Conservation (phyloP, 495 filamentous ascomycete genomes). For the Xylaria castorea region DNA sequence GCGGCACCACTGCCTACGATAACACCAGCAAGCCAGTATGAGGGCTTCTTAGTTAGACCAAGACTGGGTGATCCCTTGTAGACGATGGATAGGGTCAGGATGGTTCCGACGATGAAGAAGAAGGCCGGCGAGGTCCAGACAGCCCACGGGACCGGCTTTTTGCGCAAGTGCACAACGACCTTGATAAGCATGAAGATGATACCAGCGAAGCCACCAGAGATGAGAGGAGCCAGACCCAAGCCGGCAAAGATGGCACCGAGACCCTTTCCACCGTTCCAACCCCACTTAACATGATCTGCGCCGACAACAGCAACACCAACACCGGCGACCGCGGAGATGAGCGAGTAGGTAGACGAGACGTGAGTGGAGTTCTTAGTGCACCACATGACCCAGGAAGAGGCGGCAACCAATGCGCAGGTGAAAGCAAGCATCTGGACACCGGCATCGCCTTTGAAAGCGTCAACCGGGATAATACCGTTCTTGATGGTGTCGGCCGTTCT, state of each 20-base stretch:
- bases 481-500: constrained; percentile 67
- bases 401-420: constrained; percentile 62
- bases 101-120: constrained; percentile 63
- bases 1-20: constrained; percentile 61
- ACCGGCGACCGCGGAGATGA: constrained; percentile 67
- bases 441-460: constrained; percentile 58
- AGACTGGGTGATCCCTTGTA: constrained; percentile 69
- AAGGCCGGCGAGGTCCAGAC: constrained; percentile 65
- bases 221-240: constrained; percentile 65
- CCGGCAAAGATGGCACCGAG: constrained; percentile 67
- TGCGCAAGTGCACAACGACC: constrained; percentile 62
- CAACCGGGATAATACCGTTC: constrained; percentile 61
- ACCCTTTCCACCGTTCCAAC: constrained; percentile 66
- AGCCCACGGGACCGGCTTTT: constrained; percentile 62
- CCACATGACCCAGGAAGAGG: constrained; percentile 61
- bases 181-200: constrained; percentile 69
- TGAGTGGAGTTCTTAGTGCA: constrained; percentile 65
- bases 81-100: constrained; percentile 67
- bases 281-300: constrained; percentile 63
- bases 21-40: constrained; percentile 62
- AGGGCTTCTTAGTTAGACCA: constrained; percentile 60
- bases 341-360: constrained; percentile 70
- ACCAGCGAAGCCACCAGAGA: constrained; percentile 62
- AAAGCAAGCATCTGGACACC: constrained; percentile 68
- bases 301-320: constrained; percentile 67